phyloP scores from a whole-genome alignment of 2,329 filamentous ascomycete species.

The Dactylonectria estremocensis region DNA sequence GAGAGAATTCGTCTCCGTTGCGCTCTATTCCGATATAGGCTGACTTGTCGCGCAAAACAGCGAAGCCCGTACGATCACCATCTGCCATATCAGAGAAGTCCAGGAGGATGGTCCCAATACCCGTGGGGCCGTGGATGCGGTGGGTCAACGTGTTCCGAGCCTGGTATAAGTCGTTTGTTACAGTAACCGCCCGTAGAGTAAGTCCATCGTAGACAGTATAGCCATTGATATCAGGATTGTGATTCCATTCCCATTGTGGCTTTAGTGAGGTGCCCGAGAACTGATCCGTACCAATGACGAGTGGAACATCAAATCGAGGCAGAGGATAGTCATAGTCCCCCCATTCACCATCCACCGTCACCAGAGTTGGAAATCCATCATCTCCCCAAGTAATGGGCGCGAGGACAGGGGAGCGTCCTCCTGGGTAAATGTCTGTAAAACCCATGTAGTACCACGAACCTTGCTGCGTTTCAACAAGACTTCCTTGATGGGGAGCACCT shows the following conservation, averaged over 20 bases:
- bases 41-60: not conserved
- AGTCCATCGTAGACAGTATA: not conserved
- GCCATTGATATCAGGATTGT: not conserved
- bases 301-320: too few relatives aligned
- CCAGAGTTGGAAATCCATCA: too few relatives aligned
- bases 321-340: too few relatives aligned
- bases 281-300: not conserved
- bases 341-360: too few relatives aligned
- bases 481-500: too few relatives aligned
- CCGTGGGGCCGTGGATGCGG: not conserved
- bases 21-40: not conserved
- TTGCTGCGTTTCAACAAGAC: too few relatives aligned
- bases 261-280: not conserved
- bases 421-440: too few relatives aligned
- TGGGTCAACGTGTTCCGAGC: not conserved
- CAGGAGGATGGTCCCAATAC: not conserved
- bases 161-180: not conserved
- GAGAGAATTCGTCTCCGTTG: not conserved
- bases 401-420: too few relatives aligned
- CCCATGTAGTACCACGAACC: too few relatives aligned
- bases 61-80: not conserved
- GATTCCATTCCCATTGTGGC: not conserved
- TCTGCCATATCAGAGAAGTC: not conserved
- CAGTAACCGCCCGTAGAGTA: not conserved
- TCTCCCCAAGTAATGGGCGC: too few relatives aligned